phyloP scores from a whole-genome alignment of 2,329 filamentous ascomycete species.

The Sporothrix schenckii region DNA sequence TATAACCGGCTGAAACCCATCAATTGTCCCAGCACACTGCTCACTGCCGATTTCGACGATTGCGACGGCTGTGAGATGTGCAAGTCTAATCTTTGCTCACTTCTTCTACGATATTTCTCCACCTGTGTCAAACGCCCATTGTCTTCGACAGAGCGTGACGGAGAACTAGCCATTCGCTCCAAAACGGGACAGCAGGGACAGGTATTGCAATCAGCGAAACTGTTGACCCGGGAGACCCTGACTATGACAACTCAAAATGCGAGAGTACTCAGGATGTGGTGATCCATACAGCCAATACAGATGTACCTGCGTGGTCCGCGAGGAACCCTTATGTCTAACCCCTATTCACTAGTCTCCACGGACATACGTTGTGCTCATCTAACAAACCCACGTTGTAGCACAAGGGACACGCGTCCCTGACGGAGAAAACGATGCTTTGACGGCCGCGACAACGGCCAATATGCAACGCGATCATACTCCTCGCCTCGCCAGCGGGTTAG shows the following conservation, averaged over 20 bases:
- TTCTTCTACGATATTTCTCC: too few relatives aligned
- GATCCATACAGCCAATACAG: not conserved
- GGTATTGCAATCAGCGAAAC: not conserved
- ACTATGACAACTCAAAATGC: not conserved
- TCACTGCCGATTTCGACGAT: not conserved
- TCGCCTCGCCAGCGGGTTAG: not conserved
- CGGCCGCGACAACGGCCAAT: not conserved
- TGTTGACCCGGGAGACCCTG: conserved; percentile 3
- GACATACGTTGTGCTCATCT: not conserved
- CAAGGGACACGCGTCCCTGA: conserved; percentile 12
- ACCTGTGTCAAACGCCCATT: not conserved
- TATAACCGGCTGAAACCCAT: not conserved
- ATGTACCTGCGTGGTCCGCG: not conserved
- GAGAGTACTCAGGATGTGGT: not conserved
- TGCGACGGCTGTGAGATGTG: not conserved
- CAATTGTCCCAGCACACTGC: not conserved
- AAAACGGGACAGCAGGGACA: not conserved
- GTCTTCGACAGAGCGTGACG: too few relatives aligned
- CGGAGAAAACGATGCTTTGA: not conserved
- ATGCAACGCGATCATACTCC: not conserved
- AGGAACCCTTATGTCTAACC: not conserved
- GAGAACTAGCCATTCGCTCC: not conserved
- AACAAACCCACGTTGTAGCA: conserved; percentile 9
- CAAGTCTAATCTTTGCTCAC: too few relatives aligned
- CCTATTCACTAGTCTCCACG: not conserved